phyloP scores from a whole-genome alignment of 202 grass and related monocot species.

The Sporobolus alterniflorus region DNA sequence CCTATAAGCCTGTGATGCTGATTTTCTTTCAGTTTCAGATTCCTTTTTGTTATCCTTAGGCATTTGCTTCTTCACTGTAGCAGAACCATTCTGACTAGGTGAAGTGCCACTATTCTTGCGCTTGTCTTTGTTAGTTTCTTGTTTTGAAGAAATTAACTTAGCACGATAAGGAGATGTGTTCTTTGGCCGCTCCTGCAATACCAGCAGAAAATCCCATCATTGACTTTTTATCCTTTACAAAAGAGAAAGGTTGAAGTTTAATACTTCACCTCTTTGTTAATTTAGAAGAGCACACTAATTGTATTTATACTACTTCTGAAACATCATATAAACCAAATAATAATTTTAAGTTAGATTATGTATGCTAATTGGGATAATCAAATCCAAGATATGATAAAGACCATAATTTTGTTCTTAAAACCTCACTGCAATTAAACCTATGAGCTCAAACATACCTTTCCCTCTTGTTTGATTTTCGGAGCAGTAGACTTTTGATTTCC shows the following conservation, averaged over 20 bases:
- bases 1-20: constrained; percentile 33
- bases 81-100: constrained; percentile 43
- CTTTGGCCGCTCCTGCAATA: constrained; percentile 68
- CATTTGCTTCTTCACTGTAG: constrained; percentile 48
- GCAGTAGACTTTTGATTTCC: constrained; percentile 50
- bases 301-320: constrained; percentile 3
- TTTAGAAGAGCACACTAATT: neutral
- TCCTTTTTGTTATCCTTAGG: constrained; percentile 49
- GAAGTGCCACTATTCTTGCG: constrained; percentile 50
- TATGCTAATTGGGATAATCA: neutral
- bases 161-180: constrained; percentile 56
- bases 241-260: neutral
- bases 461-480: constrained; percentile 66
- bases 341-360: neutral
- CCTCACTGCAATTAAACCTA: constrained; percentile 11
- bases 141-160: constrained; percentile 62
- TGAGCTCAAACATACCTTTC: constrained; percentile 65
- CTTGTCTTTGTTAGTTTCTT: constrained; percentile 55
- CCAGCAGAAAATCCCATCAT: constrained; percentile 44
- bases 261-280: constrained; percentile 19
- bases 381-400: neutral
- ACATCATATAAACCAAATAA: constrained; percentile 22
- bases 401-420: neutral
- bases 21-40: constrained; percentile 33
- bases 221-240: neutral